Evolutionary conservation across 108 stramenopile genomes (phyloP).

Genomic region (Epithemia pelagica): DNA sequence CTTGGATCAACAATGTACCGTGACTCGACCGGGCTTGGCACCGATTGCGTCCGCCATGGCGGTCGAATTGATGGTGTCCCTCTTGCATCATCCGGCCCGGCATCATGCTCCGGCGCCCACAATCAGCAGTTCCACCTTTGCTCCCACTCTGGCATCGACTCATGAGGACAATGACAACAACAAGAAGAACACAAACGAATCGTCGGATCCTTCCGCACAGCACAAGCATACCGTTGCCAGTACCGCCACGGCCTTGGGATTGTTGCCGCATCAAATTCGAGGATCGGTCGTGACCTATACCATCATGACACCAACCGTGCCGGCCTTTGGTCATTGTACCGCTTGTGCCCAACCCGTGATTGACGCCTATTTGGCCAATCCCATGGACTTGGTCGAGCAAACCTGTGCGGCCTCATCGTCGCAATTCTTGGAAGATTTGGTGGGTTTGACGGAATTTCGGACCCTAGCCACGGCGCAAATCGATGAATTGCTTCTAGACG

Average conservation of each 20-base stretch:
- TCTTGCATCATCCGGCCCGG: constrained; percentile 84
- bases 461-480: constrained; percentile 31
- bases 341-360: constrained; percentile 82
- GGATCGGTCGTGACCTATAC: constrained; percentile 87
- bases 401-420: constrained; percentile 77
- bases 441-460: constrained; percentile 63
- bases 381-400: constrained; percentile 67
- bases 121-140: constrained; percentile 15
- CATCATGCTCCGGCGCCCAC: constrained; percentile 44
- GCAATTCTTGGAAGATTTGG: constrained; percentile 60
- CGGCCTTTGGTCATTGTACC: constrained; percentile 87
- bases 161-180: background rate
- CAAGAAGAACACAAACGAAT: no score
- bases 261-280: constrained; percentile 90
- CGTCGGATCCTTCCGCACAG: background rate
- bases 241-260: constrained; percentile 56
- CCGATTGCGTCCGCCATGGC: constrained; percentile 93
- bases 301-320: constrained; percentile 87
- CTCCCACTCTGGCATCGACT: constrained; percentile 33
- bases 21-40: constrained; percentile 96
- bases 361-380: constrained; percentile 60
- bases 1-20: constrained; percentile 98
- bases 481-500: constrained; percentile 21
- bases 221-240: constrained; percentile 2
- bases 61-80: constrained; percentile 89